Evolutionary conservation across 176 grass and related monocot genomes (phyloP), one percentile per base, ranked within the genome.

Genomic region (Phoenix dactylifera): DNA sequence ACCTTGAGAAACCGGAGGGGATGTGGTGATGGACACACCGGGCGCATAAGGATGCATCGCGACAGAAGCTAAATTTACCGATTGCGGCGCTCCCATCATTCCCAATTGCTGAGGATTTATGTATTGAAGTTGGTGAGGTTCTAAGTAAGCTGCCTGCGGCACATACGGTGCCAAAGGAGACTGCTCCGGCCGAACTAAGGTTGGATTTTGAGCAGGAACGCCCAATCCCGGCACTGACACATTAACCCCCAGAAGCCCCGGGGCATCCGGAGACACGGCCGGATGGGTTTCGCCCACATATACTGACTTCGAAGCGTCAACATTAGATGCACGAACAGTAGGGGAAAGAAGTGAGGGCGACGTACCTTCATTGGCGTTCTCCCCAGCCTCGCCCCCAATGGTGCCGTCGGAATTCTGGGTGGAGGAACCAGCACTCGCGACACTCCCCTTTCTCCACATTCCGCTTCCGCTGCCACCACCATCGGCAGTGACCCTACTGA

Each of bases 81-180:
- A 44, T 49, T 84, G 83, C 4, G 65, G 64, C 6, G 44, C 63
- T 22, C 75, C 80, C 52, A 4, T 73, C 4, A 62, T 58, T 26
- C 80, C 59, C 65, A 89, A 74, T 80, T 95, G 89, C 12, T 79
- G 78, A 0, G 76, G 54, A 58, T 70, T 90, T 39, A 87, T 63
- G 76, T 77, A 90, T 9, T 89, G 77, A 20, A 87, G 25, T 69
- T 87, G 83, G 16, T 87, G 80, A 16, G 86, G 59, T n/a, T 90
- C 86, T 22, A 79, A 32, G 57, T 77, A 87, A 0, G 80, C 44
- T 15, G 77, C 29, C 17, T 86, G 90, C 0, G 72, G 63, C 25
- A 59, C 51, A 63, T 77, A 96, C 22, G 71, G 16, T 5, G 64
- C n/a, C 52, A 52, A 32, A 4, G 74, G 77, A 72, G 64, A 55